A percentile compares a stretch with the other conserved stretches of the same genome.
Evolutionary conservation across 768 basidiomycete species (phyloP).

Genomic region (Boletus rubescentipes): DNA sequence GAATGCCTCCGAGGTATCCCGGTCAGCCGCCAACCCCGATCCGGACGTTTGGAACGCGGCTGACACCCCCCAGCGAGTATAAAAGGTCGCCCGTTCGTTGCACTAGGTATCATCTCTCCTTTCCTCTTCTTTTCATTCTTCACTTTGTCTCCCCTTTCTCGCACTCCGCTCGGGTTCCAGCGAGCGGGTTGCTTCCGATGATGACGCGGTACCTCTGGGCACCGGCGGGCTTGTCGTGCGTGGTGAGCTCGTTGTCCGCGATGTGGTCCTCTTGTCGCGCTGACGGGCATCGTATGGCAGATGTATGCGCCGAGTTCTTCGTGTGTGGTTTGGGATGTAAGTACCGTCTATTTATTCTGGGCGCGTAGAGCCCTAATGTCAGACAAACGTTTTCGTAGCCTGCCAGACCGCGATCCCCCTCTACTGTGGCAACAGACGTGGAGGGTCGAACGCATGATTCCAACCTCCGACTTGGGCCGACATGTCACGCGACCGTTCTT

Average conservation of each 20-base stretch:
- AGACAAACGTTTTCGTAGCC: background rate
- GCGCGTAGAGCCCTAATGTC: background rate
- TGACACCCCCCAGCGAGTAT: background rate
- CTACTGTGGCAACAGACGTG: background rate
- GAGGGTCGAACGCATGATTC: background rate
- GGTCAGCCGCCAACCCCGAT: no score
- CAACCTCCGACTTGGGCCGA: background rate
- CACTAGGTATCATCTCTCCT: no score
- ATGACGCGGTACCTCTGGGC: background rate
- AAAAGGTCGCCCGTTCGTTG: background rate
- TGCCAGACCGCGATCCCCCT: background rate
- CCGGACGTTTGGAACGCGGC: no score
- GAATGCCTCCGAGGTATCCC: no score
- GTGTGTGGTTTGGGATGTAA: background rate
- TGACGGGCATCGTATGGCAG: background rate
- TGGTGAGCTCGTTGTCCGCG: background rate
- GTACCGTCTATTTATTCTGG: background rate
- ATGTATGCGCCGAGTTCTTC: background rate
- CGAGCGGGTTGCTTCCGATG: background rate
- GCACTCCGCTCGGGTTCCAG: slow-evolving; percentile 2
- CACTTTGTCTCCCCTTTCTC: background rate
- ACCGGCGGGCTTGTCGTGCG: background rate
- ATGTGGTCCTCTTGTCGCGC: background rate
- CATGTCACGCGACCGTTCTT: background rate
- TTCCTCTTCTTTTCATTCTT: background rate